Conservation (phyloP, 2,329 filamentous ascomycete species). For the Claviceps fusiformis region DNA sequence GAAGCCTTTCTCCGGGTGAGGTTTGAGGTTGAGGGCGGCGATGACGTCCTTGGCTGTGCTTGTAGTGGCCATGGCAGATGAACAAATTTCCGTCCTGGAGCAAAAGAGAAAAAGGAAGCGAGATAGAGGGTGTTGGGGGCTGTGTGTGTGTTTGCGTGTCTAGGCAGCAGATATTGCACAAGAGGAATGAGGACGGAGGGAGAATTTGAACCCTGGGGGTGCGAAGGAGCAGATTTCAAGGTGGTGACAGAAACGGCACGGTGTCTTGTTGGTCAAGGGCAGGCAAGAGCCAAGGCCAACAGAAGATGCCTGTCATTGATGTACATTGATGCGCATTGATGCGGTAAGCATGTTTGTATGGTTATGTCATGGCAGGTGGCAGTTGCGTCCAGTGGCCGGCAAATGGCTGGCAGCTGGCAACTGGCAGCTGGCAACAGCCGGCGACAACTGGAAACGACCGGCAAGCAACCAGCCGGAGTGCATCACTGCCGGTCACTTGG, state of each 20-base stretch:
- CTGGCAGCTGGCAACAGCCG: neutral
- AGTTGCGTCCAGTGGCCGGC: neutral
- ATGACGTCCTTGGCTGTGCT: slow-evolving; percentile 29
- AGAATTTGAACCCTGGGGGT: neutral
- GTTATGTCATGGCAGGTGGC: neutral
- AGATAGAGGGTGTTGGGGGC: too few relatives aligned
- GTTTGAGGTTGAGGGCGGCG: slow-evolving; percentile 24
- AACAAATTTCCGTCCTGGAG: neutral
- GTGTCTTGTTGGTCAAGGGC: neutral
- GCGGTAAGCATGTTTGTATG: too few relatives aligned
- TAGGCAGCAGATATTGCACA: neutral
- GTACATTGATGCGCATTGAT: too few relatives aligned
- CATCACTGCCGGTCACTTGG: neutral
- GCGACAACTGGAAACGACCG: neutral
- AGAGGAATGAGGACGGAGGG: neutral
- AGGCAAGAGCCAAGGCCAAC: neutral
- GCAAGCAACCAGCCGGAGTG: neutral
- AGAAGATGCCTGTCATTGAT: neutral
- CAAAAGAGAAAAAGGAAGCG: neutral
- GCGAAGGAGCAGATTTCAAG: neutral
- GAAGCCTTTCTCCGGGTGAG: slow-evolving; percentile 35
- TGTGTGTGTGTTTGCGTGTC: neutral
- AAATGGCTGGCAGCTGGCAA: neutral
- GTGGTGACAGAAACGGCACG: neutral
- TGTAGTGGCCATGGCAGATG: neutral